phyloP scores from a whole-genome alignment of 371 early-diverging fungal species.

The Mucor circinelloides region DNA sequence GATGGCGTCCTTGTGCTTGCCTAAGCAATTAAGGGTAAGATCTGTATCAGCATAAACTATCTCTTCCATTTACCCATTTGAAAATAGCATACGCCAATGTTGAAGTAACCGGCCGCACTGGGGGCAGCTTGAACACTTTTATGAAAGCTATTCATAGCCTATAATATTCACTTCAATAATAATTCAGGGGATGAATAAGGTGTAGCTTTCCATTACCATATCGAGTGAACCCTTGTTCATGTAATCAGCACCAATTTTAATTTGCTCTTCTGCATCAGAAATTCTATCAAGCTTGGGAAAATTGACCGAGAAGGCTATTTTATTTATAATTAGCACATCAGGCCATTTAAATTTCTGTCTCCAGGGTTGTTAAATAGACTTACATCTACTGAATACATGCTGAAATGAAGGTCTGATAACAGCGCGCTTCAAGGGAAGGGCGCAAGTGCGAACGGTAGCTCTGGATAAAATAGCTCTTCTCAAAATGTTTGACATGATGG shows the following conservation, averaged over 20 bases:
- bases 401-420: not conserved
- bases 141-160: conserved; percentile 56
- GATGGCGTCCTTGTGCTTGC: conserved; percentile 63
- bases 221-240: conserved; percentile 48
- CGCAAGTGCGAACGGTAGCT: not conserved
- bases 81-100: conserved; percentile 79
- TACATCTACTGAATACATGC: not conserved
- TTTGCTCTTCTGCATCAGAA: conserved; percentile 47
- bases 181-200: not conserved
- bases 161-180: not conserved
- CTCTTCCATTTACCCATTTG: conserved; percentile 55
- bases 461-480: conserved; percentile 2
- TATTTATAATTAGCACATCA: not conserved
- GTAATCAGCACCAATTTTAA: conserved; percentile 42
- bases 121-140: conserved; percentile 49
- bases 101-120: conserved; percentile 70
- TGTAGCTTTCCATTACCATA: conserved; percentile 33
- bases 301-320: conserved; percentile 29
- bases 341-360: not conserved
- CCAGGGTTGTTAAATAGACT: not conserved
- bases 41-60: not conserved
- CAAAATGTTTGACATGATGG: conserved; percentile 13
- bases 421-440: not conserved
- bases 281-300: conserved; percentile 32
- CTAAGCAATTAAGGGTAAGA: conserved; percentile 8